Evolutionary conservation across 139 green algal genomes (phyloP).

Genomic region (Pycnococcus provasolii): DNA sequence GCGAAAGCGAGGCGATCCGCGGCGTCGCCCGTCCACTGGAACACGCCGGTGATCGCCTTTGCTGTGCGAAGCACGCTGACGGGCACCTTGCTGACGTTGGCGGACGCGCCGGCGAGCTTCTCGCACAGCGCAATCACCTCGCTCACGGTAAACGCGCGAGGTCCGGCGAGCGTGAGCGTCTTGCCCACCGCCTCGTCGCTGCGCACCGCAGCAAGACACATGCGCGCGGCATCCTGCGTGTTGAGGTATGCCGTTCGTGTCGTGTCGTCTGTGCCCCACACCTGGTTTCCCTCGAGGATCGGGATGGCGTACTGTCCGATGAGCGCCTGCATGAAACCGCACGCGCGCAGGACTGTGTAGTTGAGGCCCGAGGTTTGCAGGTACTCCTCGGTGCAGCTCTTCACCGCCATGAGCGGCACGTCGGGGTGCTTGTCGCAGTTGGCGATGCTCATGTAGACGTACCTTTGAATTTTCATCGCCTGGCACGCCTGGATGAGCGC

Average conservation of each 20-base stretch:
- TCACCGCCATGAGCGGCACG: slow-evolving; percentile 47
- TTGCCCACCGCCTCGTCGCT: slow-evolving; percentile 49
- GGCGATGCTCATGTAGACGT: slow-evolving; percentile 96
- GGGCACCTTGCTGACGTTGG: slow-evolving; percentile 77
- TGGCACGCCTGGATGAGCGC: slow-evolving; percentile 91
- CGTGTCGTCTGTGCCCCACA: slow-evolving; percentile 92
- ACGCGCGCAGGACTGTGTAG: slow-evolving; percentile 87
- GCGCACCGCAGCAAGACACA: slow-evolving; percentile 71
- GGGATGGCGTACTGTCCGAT: slow-evolving; percentile 98
- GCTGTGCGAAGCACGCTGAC: slow-evolving; percentile 75
- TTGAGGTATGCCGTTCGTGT: slow-evolving; percentile 91
- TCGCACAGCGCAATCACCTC: slow-evolving; percentile 87
- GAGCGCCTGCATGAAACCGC: slow-evolving; percentile 95
- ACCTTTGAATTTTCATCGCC: slow-evolving; percentile 94
- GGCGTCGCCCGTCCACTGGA: slow-evolving; percentile 87
- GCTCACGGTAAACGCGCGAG: slow-evolving; percentile 71
- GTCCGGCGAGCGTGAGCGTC: slow-evolving; percentile 82
- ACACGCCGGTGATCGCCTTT: slow-evolving; percentile 54
- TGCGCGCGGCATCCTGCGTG: slow-evolving; percentile 69
- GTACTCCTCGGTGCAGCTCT: slow-evolving; percentile 81
- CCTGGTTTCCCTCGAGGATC: slow-evolving; percentile 87
- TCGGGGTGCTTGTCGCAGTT: slow-evolving; percentile 87
- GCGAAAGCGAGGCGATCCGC: slow-evolving; percentile 73
- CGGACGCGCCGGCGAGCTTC: slow-evolving; percentile 59
- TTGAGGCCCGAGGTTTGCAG: slow-evolving; percentile 65